Base-by-base conservation (phyloP, 23 red algal species). In the Pyropia haitanensis region DNA sequence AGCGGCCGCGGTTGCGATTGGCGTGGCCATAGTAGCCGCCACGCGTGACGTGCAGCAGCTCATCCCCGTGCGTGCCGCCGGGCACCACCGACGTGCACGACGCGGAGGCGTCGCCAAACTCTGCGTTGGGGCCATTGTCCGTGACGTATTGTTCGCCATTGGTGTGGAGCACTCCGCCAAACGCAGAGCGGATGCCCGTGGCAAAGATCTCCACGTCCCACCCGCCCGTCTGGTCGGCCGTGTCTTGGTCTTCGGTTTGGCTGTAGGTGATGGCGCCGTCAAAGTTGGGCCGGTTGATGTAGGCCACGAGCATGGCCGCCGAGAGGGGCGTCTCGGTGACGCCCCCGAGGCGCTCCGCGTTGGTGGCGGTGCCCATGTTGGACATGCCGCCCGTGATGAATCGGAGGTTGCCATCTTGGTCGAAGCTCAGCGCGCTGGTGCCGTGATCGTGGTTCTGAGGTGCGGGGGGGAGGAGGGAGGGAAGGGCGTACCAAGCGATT, bases 41-140 rank as follows among this genome's bases (percentile, higher is more conserved):
- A 23, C 58, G 27, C 60, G 61, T 34, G 14, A 63, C 60, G 31
- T 54, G 21, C 23, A 63, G 49, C 49, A 83, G 56, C 49, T 83
- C 79, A 18, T 63, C 51, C 21, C 19, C 30, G 44, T 72, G 66
- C 30, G 79, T 67, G 28, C 73, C 68, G 20, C 22, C 65, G 34
- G 72, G 48, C 52, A 81, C 28, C 46, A 73, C 72, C 14, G 61
- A 61, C 2, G 53, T 66, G 49, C 79, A 83, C 7, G 66, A 64
- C 4, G 68, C 54, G 27, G 67, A 72, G 17, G 70, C 79, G 49
- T 71, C 73, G 12, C 79, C 79, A 61, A 73, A 83, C 27, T 69
- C 79, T 27, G 66, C 67, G 68, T 83, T 83, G 2, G 79, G 79
- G 15, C 79, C 79, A 51, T 83, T 83, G 25, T 83, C 67, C 15